A percentile compares a stretch with the other conserved stretches of the same genome.
phyloP scores from a whole-genome alignment of 768 basidiomycete species.

The Pisolithus marmoratus region DNA sequence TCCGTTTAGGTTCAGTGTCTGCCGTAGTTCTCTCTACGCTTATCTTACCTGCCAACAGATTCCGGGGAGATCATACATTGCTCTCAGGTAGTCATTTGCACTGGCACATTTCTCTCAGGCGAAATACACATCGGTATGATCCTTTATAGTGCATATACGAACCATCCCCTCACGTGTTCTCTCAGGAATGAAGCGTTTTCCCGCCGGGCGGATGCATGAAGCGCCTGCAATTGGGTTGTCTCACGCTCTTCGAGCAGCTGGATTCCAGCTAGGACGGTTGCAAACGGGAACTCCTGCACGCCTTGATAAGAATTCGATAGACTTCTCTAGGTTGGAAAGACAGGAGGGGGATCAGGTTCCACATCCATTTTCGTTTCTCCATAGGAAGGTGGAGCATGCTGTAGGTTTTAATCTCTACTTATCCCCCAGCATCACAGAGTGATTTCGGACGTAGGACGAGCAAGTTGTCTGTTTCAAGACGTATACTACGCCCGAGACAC shows the following conservation, averaged over 20 bases:
- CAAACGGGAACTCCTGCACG: constrained; percentile 88
- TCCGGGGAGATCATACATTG: constrained; percentile 70
- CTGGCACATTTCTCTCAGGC: constrained; percentile 86
- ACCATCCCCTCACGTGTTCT: background rate
- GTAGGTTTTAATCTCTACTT: constrained; percentile 31
- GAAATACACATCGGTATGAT: constrained; percentile 81
- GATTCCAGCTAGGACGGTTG: constrained; percentile 77
- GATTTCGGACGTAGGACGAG: constrained; percentile 43
- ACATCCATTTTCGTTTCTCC: constrained; percentile 72
- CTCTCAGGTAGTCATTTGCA: constrained; percentile 81
- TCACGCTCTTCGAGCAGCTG: constrained; percentile 63
- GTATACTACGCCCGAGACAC: constrained; percentile 65
- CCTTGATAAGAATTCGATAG: constrained; percentile 61
- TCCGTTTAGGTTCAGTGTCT: constrained; percentile 50
- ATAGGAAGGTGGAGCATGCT: constrained; percentile 62
- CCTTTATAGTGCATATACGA: background rate
- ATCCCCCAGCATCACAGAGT: background rate
- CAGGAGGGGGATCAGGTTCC: constrained; percentile 68
- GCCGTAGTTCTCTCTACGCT: background rate
- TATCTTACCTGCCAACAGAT: constrained; percentile 37
- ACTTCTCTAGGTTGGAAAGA: constrained; percentile 53
- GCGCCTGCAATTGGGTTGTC: constrained; percentile 72
- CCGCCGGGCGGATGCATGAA: constrained; percentile 74
- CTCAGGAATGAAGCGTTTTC: constrained; percentile 63
- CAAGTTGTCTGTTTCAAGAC: constrained; percentile 75